A percentile compares a stretch with the other conserved stretches of the same genome.
Evolutionary conservation across 257 asterid genomes (phyloP).

Genomic region (Cruciata laevipes): DNA sequence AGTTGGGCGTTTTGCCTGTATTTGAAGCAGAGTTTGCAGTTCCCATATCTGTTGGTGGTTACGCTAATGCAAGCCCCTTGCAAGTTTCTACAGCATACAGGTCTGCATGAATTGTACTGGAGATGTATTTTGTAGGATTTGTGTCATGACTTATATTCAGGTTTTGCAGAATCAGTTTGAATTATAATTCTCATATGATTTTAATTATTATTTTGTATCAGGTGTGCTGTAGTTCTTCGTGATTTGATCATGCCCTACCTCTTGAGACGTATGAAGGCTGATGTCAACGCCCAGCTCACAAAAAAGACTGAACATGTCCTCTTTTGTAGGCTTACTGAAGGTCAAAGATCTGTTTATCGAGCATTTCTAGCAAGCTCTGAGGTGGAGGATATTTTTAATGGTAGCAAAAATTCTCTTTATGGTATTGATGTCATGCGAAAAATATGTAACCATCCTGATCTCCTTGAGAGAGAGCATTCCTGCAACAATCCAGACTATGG

Average conservation of each 20-base stretch:
- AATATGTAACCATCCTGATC: constrained; percentile 98
- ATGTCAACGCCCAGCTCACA: constrained; percentile 81
- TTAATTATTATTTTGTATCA: constrained; percentile 27
- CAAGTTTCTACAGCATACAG: constrained; percentile 99
- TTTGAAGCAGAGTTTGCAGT: constrained; percentile 98
- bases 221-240: constrained; percentile 96
- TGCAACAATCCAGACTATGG: constrained; percentile 86
- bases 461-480: constrained; percentile 91
- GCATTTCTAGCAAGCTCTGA: constrained; percentile 98
- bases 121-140: background rate
- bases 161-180: background rate
- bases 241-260: constrained; percentile 99
- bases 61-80: constrained; percentile 91
- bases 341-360: constrained; percentile 82
- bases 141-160: background rate
- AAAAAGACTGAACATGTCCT: constrained; percentile 98
- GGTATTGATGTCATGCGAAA: constrained; percentile 98
- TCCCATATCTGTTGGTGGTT: constrained; percentile 97
- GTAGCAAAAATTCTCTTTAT: constrained; percentile 73
- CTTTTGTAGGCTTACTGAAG: constrained; percentile 86
- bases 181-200: background rate
- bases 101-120: constrained; percentile 24
- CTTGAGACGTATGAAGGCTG: constrained; percentile 94
- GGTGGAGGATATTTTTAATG: constrained; percentile 87
- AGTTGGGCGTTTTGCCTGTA: constrained; percentile 90